Conservation (phyloP, 305 asterid genomes). For the Fraxinus velutina region DNA sequence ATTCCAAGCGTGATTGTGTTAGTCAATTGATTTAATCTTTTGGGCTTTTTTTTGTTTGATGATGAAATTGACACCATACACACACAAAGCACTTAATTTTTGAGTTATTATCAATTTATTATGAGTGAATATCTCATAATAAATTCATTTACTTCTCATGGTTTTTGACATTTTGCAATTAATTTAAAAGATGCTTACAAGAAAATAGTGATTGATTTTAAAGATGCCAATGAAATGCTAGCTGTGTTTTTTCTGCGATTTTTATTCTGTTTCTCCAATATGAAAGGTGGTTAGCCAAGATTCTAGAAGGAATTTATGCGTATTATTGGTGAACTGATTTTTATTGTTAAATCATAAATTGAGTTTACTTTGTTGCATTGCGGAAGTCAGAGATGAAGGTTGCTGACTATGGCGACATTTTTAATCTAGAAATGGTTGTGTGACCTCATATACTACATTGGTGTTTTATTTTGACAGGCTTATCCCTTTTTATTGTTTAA, state of each 20-base stretch:
- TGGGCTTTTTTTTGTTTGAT: neutral
- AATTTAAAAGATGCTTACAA: slow-evolving; percentile 24
- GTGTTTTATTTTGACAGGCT: neutral
- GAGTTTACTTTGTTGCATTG: slow-evolving; percentile 22
- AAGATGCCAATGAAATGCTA: slow-evolving; percentile 39
- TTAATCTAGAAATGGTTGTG: neutral
- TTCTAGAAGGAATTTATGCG: slow-evolving; percentile 18
- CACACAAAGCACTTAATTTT: slow-evolving; percentile 13
- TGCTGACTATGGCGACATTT: slow-evolving; percentile 3
- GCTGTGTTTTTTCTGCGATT: slow-evolving; percentile 24
- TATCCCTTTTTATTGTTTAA: slow-evolving; percentile 6
- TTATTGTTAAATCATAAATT: slow-evolving; percentile 14
- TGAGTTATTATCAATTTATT: slow-evolving; percentile 13
- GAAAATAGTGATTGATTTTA: slow-evolving; percentile 6
- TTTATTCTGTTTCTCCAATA: slow-evolving; percentile 15
- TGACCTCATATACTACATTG: neutral
- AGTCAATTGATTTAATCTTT: slow-evolving; percentile 3
- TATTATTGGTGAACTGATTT: slow-evolving; percentile 20
- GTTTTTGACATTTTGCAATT: slow-evolving; percentile 28
- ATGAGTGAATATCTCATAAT: slow-evolving; percentile 16
- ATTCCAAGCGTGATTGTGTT: slow-evolving; percentile 22
- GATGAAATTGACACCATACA: slow-evolving; percentile 23
- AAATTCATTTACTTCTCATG: slow-evolving; percentile 32
- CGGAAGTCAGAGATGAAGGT: slow-evolving; percentile 31
- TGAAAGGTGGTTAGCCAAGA: slow-evolving; percentile 17